Evolutionary conservation across 768 basidiomycete species (phyloP).

Genomic region (Amyloporia xantha): DNA sequence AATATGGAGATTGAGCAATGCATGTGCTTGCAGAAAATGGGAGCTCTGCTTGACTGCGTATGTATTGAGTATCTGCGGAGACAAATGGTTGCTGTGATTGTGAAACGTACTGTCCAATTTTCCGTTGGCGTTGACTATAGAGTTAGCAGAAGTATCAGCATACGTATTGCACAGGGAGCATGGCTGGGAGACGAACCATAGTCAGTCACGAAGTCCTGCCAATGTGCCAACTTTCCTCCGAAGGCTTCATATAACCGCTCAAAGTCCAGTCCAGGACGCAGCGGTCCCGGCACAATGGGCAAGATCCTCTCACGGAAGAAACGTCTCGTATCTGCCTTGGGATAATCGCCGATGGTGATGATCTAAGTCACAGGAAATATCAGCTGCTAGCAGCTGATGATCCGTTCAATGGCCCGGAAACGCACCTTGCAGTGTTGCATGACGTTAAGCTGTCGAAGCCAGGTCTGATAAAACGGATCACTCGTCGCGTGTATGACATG

Average conservation of each 20-base stretch:
- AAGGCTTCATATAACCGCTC: conserved; percentile 72
- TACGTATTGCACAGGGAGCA: background rate
- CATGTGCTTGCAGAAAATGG: conserved; percentile 81
- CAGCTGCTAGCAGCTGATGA: background rate
- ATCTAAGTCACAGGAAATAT: conserved; percentile 40
- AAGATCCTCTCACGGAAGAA: conserved; percentile 62
- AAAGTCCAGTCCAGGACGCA: conserved; percentile 53
- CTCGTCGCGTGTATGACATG: conserved; percentile 80
- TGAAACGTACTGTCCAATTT: conserved; percentile 52
- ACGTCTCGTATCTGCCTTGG: conserved; percentile 58
- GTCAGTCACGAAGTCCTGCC: conserved; percentile 74
- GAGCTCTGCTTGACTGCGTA: conserved; percentile 66
- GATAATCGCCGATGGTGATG: conserved; percentile 74
- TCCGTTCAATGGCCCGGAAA: background rate
- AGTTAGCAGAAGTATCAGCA: conserved; percentile 5
- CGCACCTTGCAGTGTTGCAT: conserved; percentile 77
- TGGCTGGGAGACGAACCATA: conserved; percentile 40
- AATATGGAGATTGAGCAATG: conserved; percentile 79
- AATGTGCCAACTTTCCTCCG: conserved; percentile 80
- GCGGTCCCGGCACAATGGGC: conserved; percentile 61
- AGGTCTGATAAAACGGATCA: conserved; percentile 81
- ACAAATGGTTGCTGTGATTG: background rate
- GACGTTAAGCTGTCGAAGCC: conserved; percentile 73
- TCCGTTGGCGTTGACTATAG: conserved; percentile 67
- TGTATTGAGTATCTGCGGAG: background rate